Evolutionary conservation across 768 basidiomycete genomes (phyloP).

Genomic region (Termitomyces sp.): DNA sequence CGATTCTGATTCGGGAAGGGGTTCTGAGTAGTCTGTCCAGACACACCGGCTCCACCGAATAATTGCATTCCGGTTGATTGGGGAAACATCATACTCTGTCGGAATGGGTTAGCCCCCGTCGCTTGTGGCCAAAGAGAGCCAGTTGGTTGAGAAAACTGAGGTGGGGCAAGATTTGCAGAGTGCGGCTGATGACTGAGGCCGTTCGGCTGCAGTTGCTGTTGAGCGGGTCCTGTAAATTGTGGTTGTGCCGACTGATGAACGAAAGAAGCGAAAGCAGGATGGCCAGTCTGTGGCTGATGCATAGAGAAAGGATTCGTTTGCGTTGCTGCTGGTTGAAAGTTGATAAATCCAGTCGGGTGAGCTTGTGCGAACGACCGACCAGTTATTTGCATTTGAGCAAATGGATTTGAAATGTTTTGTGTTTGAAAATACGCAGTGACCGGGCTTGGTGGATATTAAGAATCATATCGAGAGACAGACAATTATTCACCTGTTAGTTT

Average conservation of each 20-base stretch:
- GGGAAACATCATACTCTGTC: conserved; percentile 68
- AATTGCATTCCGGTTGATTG: conserved; percentile 55
- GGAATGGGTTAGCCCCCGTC: conserved; percentile 77
- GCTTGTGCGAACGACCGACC: conserved; percentile 40
- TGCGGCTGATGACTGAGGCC: conserved; percentile 27
- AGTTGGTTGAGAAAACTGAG: conserved; percentile 20
- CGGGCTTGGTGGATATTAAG: conserved; percentile 28
- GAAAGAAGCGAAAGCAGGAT: conserved; percentile 50
- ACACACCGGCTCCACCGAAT: conserved; percentile 26
- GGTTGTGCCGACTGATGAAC: conserved; percentile 35
- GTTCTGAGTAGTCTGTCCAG: conserved; percentile 11
- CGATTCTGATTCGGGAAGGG: conserved; percentile 12
- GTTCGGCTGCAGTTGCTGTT: conserved; percentile 25
- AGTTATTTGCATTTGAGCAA: conserved; percentile 54
- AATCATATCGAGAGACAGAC: not conserved
- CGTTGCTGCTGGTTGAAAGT: conserved; percentile 40
- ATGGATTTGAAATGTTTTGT: conserved; percentile 69
- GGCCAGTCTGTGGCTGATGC: conserved; percentile 33
- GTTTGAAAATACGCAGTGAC: conserved; percentile 48
- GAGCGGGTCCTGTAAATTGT: conserved; percentile 31
- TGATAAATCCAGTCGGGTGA: conserved; percentile 56
- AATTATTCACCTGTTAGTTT: conserved; percentile 44
- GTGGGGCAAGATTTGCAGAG: conserved; percentile 21
- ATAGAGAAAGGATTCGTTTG: conserved; percentile 44
- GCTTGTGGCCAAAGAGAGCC: conserved; percentile 47